Base-by-base conservation (phyloP, 345 rosid species). In the Citrus unshiu region DNA sequence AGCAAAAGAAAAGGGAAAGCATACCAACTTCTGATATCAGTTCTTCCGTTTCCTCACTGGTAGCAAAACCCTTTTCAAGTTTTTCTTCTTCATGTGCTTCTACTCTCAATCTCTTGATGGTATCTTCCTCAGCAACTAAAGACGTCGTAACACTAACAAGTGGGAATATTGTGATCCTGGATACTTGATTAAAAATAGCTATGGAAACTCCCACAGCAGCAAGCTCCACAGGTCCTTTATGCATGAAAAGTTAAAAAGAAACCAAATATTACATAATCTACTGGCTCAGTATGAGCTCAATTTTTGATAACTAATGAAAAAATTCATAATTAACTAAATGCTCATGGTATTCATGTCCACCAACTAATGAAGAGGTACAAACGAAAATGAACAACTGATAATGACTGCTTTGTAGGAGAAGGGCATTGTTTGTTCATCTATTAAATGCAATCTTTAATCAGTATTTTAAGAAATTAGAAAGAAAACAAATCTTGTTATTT, bases 131-230 rank as follows among this genome's bases (percentile, higher is more conserved):
- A 0, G 95, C 91, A 34, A 91, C 93, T 77, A 89, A 91, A 43
- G 94, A 91, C 22, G 95, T 88, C 6, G 95, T 91, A 54, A 89
- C 78, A 74, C 93, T 91, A 58, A 91, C 93, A 18, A 89, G 87
- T 2, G 95, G 95, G 86, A 89, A 86, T 77, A 89, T 85, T 9
- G 91, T 87, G 29, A 91, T 87, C 78, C 91, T 88, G 2, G 95
- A 89, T 58, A 88, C 83, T 82, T 88, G 93, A 84, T 88, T 91
- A 80, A 91, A 86, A 18, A 91, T 77, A 10, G 91, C 95, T 70
- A 91, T 82, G 3, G 95, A 88, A 57, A 89, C 90, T 74, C 95
- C 95, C 13, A 88, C 93, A 71, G 95, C 90, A 60, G 93, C 93
- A n/a, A 86, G 88, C 83, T 91, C 94, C 58, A 88, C 86, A 0